A percentile compares a stretch with the other conserved stretches of the same genome.
Conservation (phyloP, 2,329 filamentous ascomycete species). For the Botrytis galanthina region DNA sequence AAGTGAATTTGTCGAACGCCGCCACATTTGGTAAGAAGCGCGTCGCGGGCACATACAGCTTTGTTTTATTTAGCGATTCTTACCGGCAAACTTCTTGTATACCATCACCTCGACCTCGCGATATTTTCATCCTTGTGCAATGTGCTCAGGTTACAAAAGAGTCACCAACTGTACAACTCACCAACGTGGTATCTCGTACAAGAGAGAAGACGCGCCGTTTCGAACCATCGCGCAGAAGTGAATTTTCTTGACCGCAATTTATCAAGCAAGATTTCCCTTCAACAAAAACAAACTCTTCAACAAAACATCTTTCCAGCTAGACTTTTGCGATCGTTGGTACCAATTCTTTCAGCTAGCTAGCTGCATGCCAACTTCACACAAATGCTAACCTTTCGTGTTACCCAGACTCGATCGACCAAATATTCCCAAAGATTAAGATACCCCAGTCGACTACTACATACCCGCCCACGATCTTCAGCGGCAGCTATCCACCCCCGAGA, state of each 20-base stretch:
- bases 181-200: constrained; percentile 30
- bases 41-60: constrained; percentile 25
- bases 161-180: constrained; percentile 27
- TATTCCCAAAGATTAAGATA: constrained; percentile 30
- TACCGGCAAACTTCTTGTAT: constrained; percentile 8
- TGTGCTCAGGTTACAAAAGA: constrained; percentile 18
- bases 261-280: not conserved
- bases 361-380: not conserved
- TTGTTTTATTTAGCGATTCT: not conserved
- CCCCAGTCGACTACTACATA: constrained; percentile 30
- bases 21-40: constrained; percentile 21
- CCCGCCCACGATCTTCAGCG: constrained; percentile 30
- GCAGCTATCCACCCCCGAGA: constrained; percentile 25
- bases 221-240: constrained; percentile 9
- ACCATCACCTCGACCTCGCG: constrained; percentile 13
- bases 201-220: constrained; percentile 21
- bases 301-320: not conserved
- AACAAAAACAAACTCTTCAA: constrained; percentile 8
- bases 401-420: constrained; percentile 17
- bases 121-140: constrained; percentile 10
- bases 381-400: constrained; percentile 17
- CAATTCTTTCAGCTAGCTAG: constrained; percentile 5
- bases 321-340: constrained; percentile 10
- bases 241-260: constrained; percentile 8
- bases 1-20: constrained; percentile 24